Base-by-base conservation (phyloP, 2,329 filamentous ascomycete genomes). In the Beauveria scarabaeidicola region DNA sequence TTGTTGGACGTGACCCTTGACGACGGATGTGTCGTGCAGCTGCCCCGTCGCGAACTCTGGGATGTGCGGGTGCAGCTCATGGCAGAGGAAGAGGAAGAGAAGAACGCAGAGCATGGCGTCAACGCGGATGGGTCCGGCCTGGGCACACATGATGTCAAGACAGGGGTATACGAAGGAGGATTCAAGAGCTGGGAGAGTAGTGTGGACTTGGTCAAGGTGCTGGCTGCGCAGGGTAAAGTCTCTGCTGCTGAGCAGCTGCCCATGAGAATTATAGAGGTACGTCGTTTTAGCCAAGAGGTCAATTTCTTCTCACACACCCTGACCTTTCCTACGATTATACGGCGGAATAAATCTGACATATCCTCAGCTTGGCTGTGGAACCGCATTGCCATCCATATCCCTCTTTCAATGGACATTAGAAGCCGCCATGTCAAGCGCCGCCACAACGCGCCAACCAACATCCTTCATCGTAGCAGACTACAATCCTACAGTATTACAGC, bases 141-240 rank as follows among this genome's bases (percentile, higher is more conserved):
- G 40, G 86, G 84, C 43, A 79, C 81, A 63, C 85, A 89, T 63
- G 90, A 94, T 72, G 86, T 94, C 64, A 88, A 85, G 71, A 89
- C 88, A 59, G 89, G 89, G 55, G 83, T 93, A 61, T 94, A 94
- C 73, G 90, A 94, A 74, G 90, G 90, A 60, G 90, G 90, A 25
- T 91, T 93, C 76, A 94, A 94, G 76, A 92, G 88, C 67, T 94
- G 90, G 90, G 90, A 94, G 75, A 92, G 89, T 73, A 90, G 87
- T 61, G 78, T 91, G 56, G 90, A 94, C 69, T 77, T 94, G 19
- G 88, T 90, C 54, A 89, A 85, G 68, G 83, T 88, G n/a, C 71
- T 87, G 32, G 78, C 78, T 0, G 67, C 70, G 3, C 76, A 77
- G 27, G 70, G 74, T 13, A 71, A 75, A 52, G 65, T 73, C 19